phyloP scores from a whole-genome alignment of 106 monocot species.

The Dioscorea zingiberensis region DNA sequence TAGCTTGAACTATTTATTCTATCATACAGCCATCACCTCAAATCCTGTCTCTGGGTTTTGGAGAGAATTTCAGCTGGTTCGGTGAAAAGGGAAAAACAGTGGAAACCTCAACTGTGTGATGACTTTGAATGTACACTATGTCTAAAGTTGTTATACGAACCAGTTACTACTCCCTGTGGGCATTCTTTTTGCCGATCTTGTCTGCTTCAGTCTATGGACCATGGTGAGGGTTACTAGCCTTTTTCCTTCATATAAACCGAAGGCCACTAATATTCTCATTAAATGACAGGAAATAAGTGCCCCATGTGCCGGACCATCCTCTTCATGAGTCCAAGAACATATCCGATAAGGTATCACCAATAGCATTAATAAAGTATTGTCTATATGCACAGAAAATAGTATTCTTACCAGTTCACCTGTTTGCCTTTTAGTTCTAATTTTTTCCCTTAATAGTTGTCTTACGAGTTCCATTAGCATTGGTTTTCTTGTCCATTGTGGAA shows the following conservation, averaged over 20 bases:
- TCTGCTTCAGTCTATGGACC: slow-evolving; percentile 95
- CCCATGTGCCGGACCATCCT: slow-evolving; percentile 94
- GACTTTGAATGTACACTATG: slow-evolving; percentile 97
- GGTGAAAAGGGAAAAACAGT: slow-evolving; percentile 26
- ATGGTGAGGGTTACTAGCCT: slow-evolving; percentile 43
- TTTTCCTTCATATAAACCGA: background rate
- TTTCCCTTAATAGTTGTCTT: background rate
- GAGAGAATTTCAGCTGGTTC: slow-evolving; percentile 41
- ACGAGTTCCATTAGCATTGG: background rate
- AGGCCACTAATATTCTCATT: background rate
- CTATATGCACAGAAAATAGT: no score
- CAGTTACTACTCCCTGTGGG: slow-evolving; percentile 97
- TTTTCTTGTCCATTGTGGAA: background rate
- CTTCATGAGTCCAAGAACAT: slow-evolving; percentile 81
- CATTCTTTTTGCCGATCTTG: slow-evolving; percentile 96
- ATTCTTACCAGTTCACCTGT: background rate
- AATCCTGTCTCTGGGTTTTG: slow-evolving; percentile 42
- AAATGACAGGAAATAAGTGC: slow-evolving; percentile 74
- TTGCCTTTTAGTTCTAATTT: no score
- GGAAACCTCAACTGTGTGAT: slow-evolving; percentile 58
- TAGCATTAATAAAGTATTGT: slow-evolving; percentile 68
- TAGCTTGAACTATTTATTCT: background rate
- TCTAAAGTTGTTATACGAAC: slow-evolving; percentile 86
- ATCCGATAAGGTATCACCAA: slow-evolving; percentile 83
- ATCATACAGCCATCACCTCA: slow-evolving; percentile 44